These are phyloP conservation scores for Fraxinus ornus DNA, from an alignment of 305 asterid species.

Conservation along the genomic window DNA sequence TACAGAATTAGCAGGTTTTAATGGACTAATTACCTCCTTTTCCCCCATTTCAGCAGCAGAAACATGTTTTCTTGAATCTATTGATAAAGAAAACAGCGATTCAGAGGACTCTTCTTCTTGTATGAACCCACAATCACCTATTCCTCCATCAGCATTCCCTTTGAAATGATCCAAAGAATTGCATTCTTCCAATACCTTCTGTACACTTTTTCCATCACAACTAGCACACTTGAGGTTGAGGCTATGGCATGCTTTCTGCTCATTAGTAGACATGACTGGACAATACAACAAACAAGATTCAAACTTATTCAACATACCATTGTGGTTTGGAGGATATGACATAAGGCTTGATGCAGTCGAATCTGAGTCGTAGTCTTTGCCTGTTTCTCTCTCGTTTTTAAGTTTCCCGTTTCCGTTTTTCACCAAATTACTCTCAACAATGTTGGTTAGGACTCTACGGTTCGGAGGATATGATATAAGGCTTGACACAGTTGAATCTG, in stretches of 20 bases:
- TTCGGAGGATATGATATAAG: constrained; percentile 28
- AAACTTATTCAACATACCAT: neutral
- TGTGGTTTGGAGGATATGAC: constrained; percentile 18
- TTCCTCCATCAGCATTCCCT: neutral
- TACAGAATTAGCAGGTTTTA: constrained; percentile 27
- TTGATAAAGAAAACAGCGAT: constrained; percentile 58
- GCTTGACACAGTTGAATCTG: constrained; percentile 31
- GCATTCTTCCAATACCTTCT: constrained; percentile 10
- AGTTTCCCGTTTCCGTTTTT: neutral
- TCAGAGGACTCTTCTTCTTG: constrained; percentile 43
- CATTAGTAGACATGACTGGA: neutral
- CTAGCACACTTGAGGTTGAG: neutral
- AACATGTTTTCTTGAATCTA: constrained; percentile 46
- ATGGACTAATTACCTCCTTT: constrained; percentile 50
- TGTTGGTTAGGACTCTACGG: neutral
- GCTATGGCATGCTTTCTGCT: neutral
- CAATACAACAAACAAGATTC: neutral
- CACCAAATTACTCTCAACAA: constrained; percentile 9
- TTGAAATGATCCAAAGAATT: neutral
- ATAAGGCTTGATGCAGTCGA: constrained; percentile 27
- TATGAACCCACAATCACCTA: neutral
- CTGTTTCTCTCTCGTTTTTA: constrained; percentile 12
- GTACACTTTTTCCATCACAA: constrained; percentile 22
- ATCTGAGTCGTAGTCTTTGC: neutral
- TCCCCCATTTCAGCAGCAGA: constrained; percentile 33